Conservation (phyloP, 169 alveolate genomes). For the Eimeria praecox region DNA sequence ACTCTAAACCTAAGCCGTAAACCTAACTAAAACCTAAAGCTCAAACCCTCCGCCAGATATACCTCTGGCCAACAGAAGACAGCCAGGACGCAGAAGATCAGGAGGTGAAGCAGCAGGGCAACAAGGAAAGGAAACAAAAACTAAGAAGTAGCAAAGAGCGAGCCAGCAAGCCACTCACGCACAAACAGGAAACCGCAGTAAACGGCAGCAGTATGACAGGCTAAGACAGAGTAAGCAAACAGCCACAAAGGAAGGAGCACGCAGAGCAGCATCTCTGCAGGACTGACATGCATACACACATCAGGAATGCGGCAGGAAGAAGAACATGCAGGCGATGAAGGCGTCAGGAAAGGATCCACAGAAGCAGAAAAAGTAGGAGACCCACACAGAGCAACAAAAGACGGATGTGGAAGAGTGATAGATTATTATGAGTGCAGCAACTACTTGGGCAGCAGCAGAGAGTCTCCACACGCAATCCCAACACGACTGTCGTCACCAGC, state of each 20-base stretch:
- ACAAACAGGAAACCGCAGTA: background rate
- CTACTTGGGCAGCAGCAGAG: conserved; percentile 61
- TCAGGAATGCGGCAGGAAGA: no score
- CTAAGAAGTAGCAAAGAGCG: background rate
- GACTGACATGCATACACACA: no score
- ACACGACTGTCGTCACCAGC: conserved; percentile 53
- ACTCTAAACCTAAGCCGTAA: background rate
- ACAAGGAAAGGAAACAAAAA: no score
- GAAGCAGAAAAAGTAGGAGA: background rate
- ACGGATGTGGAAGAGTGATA: background rate
- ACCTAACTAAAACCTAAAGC: no score
- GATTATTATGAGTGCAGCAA: background rate
- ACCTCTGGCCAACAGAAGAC: background rate
- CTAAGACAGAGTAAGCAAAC: no score
- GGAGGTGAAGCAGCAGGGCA: background rate
- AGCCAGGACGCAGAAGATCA: background rate
- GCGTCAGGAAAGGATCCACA: background rate
- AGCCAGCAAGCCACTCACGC: background rate
- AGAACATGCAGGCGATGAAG: background rate
- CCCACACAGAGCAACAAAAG: background rate
- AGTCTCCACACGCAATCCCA: background rate
- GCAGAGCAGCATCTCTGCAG: background rate
- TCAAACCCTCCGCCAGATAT: background rate
- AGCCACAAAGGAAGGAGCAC: background rate
- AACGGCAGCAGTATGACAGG: background rate